Evolutionary conservation across 1,139 yeast species (phyloP), one percentile per base, ranked within the genome.

Genomic region (Geotrichum restrictum): DNA sequence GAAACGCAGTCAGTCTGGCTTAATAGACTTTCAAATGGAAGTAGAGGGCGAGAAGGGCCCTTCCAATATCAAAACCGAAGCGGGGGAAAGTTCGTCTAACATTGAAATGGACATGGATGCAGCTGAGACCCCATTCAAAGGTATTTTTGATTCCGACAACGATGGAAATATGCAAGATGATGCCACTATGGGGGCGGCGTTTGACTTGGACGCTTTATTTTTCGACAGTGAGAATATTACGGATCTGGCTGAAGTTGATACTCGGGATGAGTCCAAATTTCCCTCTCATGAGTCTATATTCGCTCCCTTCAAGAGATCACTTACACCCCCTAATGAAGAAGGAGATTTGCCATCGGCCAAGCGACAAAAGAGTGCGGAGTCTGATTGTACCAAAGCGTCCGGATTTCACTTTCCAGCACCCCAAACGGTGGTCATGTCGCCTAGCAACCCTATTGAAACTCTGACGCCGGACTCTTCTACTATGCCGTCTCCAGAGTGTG

Each of bases 121-220:
- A 16, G 38, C 6, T 34, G 14, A 16, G 6, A 34, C 38, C 19
- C 6, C 38, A 5, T n/a, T 16, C 19, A n/a, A 34, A 11, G 10
- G 38, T 6, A 34, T 16, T 5, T 34, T 16, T 6, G 38, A 34
- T 6, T 34, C 38, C 4, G 38, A 11, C 6, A 11, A 34, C 4
- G 18, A 5, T 34, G 4, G 6, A 16, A n/a, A n/a, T 5, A 4
- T 6, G 38, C 18, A 34, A 34, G 41, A 38, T 10, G 29, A 38
- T 18, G n/a, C n/a, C n/a, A n/a, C n/a, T n/a, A 24, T 8, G 8
- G 41, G 33, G 22, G 52, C 43, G 16, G 52, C 42, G 5, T 49
- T 49, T 38, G 52, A 49, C 32, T 37, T 49, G 1, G 52, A 49
- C 11, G 52, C 52, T n/a, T 37, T 49, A 11, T 43, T 49, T 36